Percentiles rank a stretch among this genome's conserved stretches.
Evolutionary conservation across 305 asterid species (phyloP).

Genomic region (Andrographis paniculata): DNA sequence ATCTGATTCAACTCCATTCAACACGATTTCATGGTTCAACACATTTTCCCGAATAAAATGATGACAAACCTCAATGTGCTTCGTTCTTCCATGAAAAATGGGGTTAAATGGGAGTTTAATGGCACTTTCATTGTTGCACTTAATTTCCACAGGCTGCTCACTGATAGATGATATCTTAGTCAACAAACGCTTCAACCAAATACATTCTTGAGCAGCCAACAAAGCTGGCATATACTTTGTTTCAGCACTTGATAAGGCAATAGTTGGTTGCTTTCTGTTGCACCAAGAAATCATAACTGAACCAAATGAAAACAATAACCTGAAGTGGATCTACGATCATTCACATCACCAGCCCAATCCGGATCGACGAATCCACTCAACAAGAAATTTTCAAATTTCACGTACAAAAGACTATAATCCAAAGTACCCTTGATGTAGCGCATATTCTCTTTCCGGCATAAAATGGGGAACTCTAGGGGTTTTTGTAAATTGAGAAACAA

Average conservation of each 20-base stretch:
- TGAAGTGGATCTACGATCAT: too few species aligned
- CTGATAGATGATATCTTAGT: neutral
- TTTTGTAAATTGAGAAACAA: neutral
- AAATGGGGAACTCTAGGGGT: neutral
- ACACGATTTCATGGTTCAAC: neutral
- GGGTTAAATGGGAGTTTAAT: neutral
- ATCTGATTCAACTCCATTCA: neutral
- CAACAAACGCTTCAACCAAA: neutral
- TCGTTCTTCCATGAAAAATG: neutral
- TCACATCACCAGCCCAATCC: neutral
- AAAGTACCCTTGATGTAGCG: neutral
- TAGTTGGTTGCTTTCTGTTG: neutral
- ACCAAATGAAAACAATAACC: too few species aligned
- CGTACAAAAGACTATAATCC: neutral
- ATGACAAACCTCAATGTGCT: neutral
- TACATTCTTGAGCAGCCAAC: slow-evolving; percentile 1
- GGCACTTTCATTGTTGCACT: neutral
- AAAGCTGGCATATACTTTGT: neutral
- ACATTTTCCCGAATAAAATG: neutral
- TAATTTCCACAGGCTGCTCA: neutral
- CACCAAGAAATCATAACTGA: neutral
- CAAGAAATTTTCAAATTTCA: neutral
- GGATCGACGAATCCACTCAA: neutral
- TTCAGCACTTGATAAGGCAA: neutral
- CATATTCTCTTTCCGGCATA: neutral